Percentiles rank a stretch among this genome's conserved stretches.
These are phyloP conservation scores for Pezicula rhizophila DNA, from an alignment of 2,329 filamentous ascomycete species.

Conservation along the genomic window DNA sequence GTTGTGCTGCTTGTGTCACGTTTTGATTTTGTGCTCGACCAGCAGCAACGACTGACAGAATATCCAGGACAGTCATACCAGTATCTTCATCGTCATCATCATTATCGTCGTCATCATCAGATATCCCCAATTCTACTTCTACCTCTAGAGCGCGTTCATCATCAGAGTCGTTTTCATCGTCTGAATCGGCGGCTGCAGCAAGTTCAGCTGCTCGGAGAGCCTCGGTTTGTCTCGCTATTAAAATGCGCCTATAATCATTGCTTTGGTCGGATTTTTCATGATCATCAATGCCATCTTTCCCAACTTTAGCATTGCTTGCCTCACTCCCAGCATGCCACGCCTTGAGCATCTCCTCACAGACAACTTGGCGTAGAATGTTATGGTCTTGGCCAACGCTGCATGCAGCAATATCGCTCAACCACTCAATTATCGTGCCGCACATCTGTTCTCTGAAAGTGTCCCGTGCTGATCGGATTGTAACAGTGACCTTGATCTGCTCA, in stretches of 20 bases:
- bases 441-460: conserved; percentile 98
- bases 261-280: conserved; percentile 50
- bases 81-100: neutral
- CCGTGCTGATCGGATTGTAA: conserved; percentile 86
- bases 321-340: conserved; percentile 83
- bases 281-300: conserved; percentile 74
- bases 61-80: neutral
- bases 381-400: conserved; percentile 79
- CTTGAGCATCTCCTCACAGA: conserved; percentile 88
- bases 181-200: conserved; percentile 19
- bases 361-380: conserved; percentile 68
- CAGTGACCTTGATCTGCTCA: conserved; percentile 92
- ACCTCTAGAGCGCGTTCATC: conserved; percentile 38
- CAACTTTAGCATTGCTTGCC: conserved; percentile 72
- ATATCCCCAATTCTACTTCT: neutral
- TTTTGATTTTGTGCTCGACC: conserved; percentile 12
- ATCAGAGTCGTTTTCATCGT: conserved; percentile 38
- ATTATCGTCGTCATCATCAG: neutral
- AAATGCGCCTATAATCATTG: conserved; percentile 12
- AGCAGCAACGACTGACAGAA: conserved; percentile 2
- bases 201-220: conserved; percentile 10
- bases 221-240: conserved; percentile 13
- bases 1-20: conserved; percentile 18
- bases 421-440: conserved; percentile 96
- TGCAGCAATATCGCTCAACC: conserved; percentile 87